Evolutionary conservation across 805 yeast species (phyloP).

Genomic region (Zygosaccharomyces siamensis): DNA sequence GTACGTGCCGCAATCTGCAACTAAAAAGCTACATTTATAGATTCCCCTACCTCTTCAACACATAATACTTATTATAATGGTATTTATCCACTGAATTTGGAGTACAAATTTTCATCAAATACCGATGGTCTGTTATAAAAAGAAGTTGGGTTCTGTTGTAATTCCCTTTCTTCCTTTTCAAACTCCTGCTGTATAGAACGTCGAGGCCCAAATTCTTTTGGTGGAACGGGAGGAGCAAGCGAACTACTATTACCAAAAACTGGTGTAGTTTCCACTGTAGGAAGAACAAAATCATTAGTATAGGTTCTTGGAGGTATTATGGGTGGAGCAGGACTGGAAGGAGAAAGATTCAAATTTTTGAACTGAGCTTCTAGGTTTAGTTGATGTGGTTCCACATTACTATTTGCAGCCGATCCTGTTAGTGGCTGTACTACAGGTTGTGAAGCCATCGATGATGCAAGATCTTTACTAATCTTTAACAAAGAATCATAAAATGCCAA

Average conservation of each 20-base stretch:
- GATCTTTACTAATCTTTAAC: slow-evolving; percentile 27
- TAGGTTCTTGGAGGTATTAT: slow-evolving; percentile 8
- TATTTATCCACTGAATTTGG: slow-evolving; percentile 28
- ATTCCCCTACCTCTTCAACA: neutral
- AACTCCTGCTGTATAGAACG: slow-evolving; percentile 6
- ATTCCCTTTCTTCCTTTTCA: slow-evolving; percentile 22
- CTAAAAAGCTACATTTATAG: neutral
- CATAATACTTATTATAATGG: neutral
- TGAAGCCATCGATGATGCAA: slow-evolving; percentile 13
- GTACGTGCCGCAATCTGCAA: slow-evolving; percentile 21
- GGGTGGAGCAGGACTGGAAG: slow-evolving; percentile 16
- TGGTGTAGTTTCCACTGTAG: slow-evolving; percentile 1
- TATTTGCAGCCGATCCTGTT: slow-evolving; percentile 6
- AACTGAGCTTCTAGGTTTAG: slow-evolving; percentile 3
- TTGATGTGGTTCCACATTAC: neutral
- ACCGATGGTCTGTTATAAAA: slow-evolving; percentile 50
- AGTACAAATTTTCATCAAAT: slow-evolving; percentile 45
- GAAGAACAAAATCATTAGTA: neutral
- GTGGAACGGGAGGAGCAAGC: slow-evolving; percentile 21
- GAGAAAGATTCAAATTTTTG: slow-evolving; percentile 1
- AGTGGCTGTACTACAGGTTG: slow-evolving; percentile 1
- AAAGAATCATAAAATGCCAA: slow-evolving; percentile 53
- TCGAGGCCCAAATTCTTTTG: slow-evolving; percentile 10
- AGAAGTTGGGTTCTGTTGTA: slow-evolving; percentile 35
- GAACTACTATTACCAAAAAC: slow-evolving; percentile 1